These are phyloP conservation scores for Kodamaea restingae DNA, from an alignment of 805 yeast genomes.

Conservation along the genomic window DNA sequence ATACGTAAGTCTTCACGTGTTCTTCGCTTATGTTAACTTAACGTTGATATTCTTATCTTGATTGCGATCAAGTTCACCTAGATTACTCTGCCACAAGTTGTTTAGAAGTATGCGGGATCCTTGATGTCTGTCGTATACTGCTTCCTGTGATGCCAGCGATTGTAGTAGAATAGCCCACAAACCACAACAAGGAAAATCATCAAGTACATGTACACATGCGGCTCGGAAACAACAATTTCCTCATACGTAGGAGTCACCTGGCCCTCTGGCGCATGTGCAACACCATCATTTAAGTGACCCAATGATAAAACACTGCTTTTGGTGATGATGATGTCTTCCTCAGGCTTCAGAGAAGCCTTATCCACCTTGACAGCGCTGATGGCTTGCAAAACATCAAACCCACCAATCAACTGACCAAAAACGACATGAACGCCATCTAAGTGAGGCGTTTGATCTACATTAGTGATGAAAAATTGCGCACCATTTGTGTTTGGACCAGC, in stretches of 20 bases:
- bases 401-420: constrained; percentile 24
- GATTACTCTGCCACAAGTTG: too few species aligned
- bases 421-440: constrained; percentile 25
- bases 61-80: too few species aligned
- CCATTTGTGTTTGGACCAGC: constrained; percentile 23
- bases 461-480: constrained; percentile 22
- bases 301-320: constrained; percentile 7
- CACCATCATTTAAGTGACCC: not conserved
- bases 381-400: constrained; percentile 21
- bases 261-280: not conserved
- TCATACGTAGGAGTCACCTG: constrained; percentile 2
- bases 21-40: too few species aligned
- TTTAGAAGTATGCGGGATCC: constrained; percentile 19
- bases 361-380: constrained; percentile 11
- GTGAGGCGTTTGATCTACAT: constrained; percentile 9
- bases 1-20: too few species aligned
- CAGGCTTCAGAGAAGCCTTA: constrained; percentile 12
- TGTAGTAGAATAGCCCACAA: constrained; percentile 11
- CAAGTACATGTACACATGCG: constrained; percentile 11
- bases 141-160: constrained; percentile 18
- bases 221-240: constrained; percentile 9
- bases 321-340: constrained; percentile 15
- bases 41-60: not conserved
- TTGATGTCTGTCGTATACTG: constrained; percentile 24
- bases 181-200: constrained; percentile 11